A percentile compares a stretch with the other conserved stretches of the same genome.
These are phyloP conservation scores for Tolypocladium capitatum DNA, from an alignment of 2,329 filamentous ascomycete genomes.

Conservation along the genomic window DNA sequence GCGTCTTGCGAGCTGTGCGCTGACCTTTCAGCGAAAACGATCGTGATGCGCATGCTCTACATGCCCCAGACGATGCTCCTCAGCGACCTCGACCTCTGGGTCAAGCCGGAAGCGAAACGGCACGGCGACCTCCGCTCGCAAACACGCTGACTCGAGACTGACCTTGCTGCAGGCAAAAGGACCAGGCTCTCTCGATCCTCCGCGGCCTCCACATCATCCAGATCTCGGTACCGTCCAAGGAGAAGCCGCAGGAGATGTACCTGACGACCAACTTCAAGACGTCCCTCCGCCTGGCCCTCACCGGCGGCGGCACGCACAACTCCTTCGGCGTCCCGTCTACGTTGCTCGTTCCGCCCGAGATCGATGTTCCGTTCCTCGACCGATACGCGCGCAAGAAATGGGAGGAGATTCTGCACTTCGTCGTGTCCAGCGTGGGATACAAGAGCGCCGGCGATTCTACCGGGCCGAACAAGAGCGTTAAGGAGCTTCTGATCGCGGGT, in stretches of 20 bases:
- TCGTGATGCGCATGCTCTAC: constrained; percentile 93
- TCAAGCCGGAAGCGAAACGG: constrained; percentile 49
- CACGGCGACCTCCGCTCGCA: constrained; percentile 5
- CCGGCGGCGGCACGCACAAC: constrained; percentile 70
- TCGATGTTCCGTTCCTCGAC: constrained; percentile 65
- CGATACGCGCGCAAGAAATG: constrained; percentile 77
- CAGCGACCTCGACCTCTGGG: constrained; percentile 75
- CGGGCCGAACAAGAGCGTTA: constrained; percentile 62
- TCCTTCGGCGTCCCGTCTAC: constrained; percentile 82
- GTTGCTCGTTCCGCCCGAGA: constrained; percentile 44
- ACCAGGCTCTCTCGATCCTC: constrained; percentile 71
- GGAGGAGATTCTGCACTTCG: constrained; percentile 92
- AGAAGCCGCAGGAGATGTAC: constrained; percentile 56
- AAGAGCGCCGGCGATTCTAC: constrained; percentile 31
- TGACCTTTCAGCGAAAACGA: constrained; percentile 60
- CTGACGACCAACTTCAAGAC: constrained; percentile 72
- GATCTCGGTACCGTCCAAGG: constrained; percentile 46
- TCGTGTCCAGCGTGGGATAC: constrained; percentile 64
- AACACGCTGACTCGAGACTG: background rate
- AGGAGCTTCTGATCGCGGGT: constrained; percentile 68
- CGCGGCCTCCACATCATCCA: constrained; percentile 76
- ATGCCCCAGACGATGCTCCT: constrained; percentile 68
- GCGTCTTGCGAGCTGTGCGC: background rate
- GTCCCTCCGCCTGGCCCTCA: constrained; percentile 75
- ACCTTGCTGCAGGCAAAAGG: constrained; percentile 48